These are phyloP conservation scores for Beauveria sp. DNA, from an alignment of 2,329 filamentous ascomycete genomes.

Conservation along the genomic window DNA sequence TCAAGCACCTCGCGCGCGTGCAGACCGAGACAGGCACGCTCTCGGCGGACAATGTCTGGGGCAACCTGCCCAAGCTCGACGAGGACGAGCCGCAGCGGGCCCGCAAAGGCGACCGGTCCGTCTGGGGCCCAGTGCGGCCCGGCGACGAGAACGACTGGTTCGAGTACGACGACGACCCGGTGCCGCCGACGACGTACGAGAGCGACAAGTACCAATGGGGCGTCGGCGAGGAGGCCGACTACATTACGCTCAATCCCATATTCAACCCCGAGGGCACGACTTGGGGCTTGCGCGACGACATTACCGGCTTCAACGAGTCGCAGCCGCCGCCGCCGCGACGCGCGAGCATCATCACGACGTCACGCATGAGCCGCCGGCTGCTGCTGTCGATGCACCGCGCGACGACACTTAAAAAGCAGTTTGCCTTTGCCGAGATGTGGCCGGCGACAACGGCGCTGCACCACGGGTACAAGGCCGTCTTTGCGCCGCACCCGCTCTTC, in stretches of 20 bases:
- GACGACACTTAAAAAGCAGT: conserved; percentile 75
- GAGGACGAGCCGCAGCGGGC: conserved; percentile 28
- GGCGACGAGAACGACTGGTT: conserved; percentile 62
- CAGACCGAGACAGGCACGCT: conserved; percentile 64
- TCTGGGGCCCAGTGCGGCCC: conserved; percentile 81
- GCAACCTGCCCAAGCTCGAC: conserved; percentile 35
- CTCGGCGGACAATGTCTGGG: conserved; percentile 61
- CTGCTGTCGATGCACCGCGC: conserved; percentile 85
- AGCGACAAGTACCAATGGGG: conserved; percentile 82
- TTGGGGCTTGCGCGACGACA: conserved; percentile 75
- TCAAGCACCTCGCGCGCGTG: conserved; percentile 63
- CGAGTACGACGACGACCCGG: conserved; percentile 63
- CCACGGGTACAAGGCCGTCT: conserved; percentile 88
- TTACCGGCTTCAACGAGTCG: conserved; percentile 69
- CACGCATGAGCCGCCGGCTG: conserved; percentile 72
- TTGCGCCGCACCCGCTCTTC: conserved; percentile 80
- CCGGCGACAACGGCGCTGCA: conserved; percentile 79
- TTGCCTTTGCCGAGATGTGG: conserved; percentile 97
- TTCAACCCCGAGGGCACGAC: conserved; percentile 84
- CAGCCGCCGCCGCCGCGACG: conserved; percentile 61
- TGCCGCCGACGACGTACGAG: conserved; percentile 62
- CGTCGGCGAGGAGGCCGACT: conserved; percentile 80
- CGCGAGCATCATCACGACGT: conserved; percentile 81
- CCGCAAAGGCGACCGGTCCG: conserved; percentile 47
- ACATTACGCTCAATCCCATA: conserved; percentile 84